Conservation (phyloP, 495 filamentous ascomycete genomes). For the Chaetomium cochliodes region DNA sequence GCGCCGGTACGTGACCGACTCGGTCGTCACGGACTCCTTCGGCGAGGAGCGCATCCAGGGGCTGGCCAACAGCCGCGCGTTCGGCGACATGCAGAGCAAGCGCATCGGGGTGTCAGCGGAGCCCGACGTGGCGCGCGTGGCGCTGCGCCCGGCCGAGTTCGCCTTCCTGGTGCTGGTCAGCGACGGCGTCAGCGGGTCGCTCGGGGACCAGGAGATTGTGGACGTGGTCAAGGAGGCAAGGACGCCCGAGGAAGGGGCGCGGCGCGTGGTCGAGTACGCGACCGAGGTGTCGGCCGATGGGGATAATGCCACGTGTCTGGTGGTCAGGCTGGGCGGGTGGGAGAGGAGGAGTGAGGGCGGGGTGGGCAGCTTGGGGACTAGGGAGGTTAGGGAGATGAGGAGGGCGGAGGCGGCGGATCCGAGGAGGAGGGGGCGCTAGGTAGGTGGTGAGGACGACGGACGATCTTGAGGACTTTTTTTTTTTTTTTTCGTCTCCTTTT, state of each 20-base stretch:
- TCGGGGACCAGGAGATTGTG: conserved; percentile 89
- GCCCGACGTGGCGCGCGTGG: conserved; percentile 73
- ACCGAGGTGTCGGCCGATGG: conserved; percentile 78
- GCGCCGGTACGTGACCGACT: conserved; percentile 66
- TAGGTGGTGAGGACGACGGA: conserved; percentile 13
- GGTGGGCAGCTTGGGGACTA: conserved; percentile 82
- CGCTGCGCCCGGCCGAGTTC: conserved; percentile 77
- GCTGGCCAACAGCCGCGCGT: conserved; percentile 88
- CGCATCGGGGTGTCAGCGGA: conserved; percentile 91
- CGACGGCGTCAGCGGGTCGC: conserved; percentile 80
- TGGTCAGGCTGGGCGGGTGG: conserved; percentile 90
- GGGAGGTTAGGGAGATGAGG: conserved; percentile 83
- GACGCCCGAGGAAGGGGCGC: conserved; percentile 82
- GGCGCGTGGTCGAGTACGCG: conserved; percentile 77
- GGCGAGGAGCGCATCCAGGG: conserved; percentile 94
- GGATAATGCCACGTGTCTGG: conserved; percentile 94
- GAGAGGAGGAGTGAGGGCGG: conserved; percentile 88
- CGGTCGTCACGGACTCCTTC: conserved; percentile 91
- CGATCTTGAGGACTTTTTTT: no score
- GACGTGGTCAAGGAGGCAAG: conserved; percentile 90
- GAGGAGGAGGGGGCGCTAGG: conserved; percentile 56
- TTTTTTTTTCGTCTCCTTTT: background rate
- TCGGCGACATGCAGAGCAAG: conserved; percentile 88
- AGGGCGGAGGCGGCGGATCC: conserved; percentile 82
- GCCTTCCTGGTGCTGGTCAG: conserved; percentile 83